Conservation (phyloP, 2,329 filamentous ascomycete species). For the Canariomyces notabilis region DNA sequence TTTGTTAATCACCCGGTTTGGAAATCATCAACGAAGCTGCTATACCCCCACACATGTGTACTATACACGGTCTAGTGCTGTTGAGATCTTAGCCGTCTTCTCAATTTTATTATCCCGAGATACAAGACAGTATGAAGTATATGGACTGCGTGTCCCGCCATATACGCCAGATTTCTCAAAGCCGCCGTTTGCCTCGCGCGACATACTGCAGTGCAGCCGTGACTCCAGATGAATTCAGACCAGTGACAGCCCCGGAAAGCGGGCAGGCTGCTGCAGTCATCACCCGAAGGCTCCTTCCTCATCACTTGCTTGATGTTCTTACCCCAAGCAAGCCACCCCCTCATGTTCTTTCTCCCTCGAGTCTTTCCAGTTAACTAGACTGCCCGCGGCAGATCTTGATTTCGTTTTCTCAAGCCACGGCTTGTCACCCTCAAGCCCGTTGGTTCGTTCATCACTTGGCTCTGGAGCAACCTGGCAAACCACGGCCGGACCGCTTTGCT, state of each 20-base stretch:
- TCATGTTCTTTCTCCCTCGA: conserved; percentile 10
- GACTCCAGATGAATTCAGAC: not conserved
- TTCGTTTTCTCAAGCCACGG: conserved; percentile 21
- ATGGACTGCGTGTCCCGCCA: too few relatives aligned
- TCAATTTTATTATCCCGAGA: too few relatives aligned
- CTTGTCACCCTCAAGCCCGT: conserved; percentile 4
- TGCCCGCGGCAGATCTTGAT: conserved; percentile 15
- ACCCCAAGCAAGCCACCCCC: conserved; percentile 18
- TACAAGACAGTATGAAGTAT: too few relatives aligned
- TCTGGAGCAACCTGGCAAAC: not conserved
- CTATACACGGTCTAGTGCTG: not conserved
- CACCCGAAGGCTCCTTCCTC: conserved; percentile 1
- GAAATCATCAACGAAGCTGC: not conserved
- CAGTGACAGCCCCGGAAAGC: not conserved
- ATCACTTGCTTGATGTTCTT: conserved; percentile 5
- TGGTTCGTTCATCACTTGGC: conserved; percentile 2
- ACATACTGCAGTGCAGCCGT: not conserved
- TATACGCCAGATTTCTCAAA: too few relatives aligned
- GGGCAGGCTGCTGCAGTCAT: conserved; percentile 9
- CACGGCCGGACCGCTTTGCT: not conserved
- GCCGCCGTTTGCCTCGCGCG: conserved; percentile 9
- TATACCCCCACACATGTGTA: not conserved
- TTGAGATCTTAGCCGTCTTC: too few relatives aligned
- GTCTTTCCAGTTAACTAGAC: conserved; percentile 2
- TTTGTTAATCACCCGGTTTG: not conserved